phyloP scores from a whole-genome alignment of 257 asterid species.

The Solanum arcanum region DNA sequence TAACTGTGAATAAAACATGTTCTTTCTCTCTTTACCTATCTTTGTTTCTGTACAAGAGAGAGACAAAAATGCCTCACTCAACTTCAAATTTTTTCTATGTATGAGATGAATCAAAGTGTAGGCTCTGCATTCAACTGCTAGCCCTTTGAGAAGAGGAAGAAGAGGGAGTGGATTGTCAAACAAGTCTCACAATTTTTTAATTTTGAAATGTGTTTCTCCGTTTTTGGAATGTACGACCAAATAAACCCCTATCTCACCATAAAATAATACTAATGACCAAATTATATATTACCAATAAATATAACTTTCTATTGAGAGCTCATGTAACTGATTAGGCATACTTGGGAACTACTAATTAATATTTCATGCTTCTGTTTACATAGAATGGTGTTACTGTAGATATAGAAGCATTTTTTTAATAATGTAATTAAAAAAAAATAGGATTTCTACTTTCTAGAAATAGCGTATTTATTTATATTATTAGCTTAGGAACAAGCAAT shows the following conservation, averaged over 20 bases:
- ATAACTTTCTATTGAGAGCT: neutral
- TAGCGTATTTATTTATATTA: too few relatives aligned
- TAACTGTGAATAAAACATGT: constrained; percentile 64
- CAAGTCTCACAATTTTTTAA: neutral
- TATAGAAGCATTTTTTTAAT: too few relatives aligned
- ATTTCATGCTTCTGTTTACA: neutral
- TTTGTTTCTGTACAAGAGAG: neutral
- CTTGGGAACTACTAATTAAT: neutral
- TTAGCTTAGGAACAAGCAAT: neutral
- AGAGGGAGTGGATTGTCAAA: neutral
- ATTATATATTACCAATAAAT: neutral
- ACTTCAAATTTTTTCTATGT: neutral
- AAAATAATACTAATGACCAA: neutral
- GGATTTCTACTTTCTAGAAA: too few relatives aligned
- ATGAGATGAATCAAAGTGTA: neutral
- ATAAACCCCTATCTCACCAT: neutral
- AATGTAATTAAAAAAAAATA: too few relatives aligned
- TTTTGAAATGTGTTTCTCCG: neutral
- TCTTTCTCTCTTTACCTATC: neutral
- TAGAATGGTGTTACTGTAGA: neutral
- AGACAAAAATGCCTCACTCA: neutral
- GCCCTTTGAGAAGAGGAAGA: neutral
- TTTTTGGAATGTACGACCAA: neutral
- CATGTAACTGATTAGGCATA: neutral
- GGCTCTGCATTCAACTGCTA: neutral